Evolutionary conservation across 305 asterid genomes (phyloP).

Genomic region (Rubia balearica): DNA sequence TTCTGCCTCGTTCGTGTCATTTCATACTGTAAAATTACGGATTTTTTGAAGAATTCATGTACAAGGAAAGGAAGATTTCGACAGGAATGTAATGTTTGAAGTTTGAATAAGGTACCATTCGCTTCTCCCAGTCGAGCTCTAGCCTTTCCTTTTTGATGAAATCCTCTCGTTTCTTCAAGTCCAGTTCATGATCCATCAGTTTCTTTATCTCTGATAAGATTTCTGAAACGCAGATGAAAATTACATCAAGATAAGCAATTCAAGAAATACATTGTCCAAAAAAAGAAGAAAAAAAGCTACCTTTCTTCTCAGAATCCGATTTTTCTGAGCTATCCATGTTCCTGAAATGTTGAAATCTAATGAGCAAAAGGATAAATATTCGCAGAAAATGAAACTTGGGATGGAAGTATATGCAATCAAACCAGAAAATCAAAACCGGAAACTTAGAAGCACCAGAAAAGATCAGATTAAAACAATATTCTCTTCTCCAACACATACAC

Average conservation of each 20-base stretch:
- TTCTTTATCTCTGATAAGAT: background rate
- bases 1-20: background rate
- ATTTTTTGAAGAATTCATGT: background rate
- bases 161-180: background rate
- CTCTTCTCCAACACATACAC: too few relatives aligned
- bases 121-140: background rate
- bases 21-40: background rate
- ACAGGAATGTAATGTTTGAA: background rate
- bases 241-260: background rate
- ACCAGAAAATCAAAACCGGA: too few relatives aligned
- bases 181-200: background rate
- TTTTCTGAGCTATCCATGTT: background rate
- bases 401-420: background rate
- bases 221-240: background rate
- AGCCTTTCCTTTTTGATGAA: background rate
- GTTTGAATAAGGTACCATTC: background rate
- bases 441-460: background rate
- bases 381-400: background rate
- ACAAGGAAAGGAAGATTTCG: too few relatives aligned
- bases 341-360: background rate
- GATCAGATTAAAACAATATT: too few relatives aligned
- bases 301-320: background rate
- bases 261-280: background rate
- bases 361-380: too few relatives aligned
- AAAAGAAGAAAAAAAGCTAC: background rate